These are phyloP conservation scores for Aspergillus candidus DNA, from an alignment of 2,329 filamentous ascomycete genomes.

Conservation along the genomic window DNA sequence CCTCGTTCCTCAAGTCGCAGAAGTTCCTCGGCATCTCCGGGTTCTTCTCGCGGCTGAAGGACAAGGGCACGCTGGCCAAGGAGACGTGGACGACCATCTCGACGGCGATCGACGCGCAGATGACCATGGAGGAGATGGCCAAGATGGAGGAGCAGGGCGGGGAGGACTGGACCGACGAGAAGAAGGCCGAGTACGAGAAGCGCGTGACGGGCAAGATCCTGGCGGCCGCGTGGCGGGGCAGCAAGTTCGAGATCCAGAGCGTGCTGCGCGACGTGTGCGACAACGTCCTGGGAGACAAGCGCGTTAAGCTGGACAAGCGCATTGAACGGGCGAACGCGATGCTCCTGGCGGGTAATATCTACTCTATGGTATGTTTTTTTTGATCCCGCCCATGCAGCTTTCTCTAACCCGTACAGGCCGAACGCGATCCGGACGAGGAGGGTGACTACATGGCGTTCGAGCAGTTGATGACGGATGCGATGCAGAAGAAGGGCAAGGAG, in stretches of 20 bases:
- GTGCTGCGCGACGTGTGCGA: slow-evolving; percentile 94
- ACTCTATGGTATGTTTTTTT: slow-evolving; percentile 62
- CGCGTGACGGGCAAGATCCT: slow-evolving; percentile 96
- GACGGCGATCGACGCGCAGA: slow-evolving; percentile 91
- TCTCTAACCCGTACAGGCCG: slow-evolving; percentile 53
- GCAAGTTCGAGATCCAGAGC: slow-evolving; percentile 96
- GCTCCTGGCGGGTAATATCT: slow-evolving; percentile 82
- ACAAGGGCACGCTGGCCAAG: slow-evolving; percentile 94
- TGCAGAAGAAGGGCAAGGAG: slow-evolving; percentile 82
- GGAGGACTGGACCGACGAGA: slow-evolving; percentile 98
- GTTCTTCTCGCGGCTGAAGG: slow-evolving; percentile 89
- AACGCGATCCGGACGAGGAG: slow-evolving; percentile 88
- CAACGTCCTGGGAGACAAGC: slow-evolving; percentile 70
- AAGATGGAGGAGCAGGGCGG: slow-evolving; percentile 90
- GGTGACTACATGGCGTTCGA: slow-evolving; percentile 99
- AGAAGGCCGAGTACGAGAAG: slow-evolving; percentile 90
- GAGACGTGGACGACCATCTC: slow-evolving; percentile 98
- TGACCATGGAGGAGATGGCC: slow-evolving; percentile 99
- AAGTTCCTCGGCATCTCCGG: slow-evolving; percentile 95
- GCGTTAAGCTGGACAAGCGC: slow-evolving; percentile 74
- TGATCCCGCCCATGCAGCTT: neutral
- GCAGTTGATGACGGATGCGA: slow-evolving; percentile 92
- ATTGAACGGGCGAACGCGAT: slow-evolving; percentile 87
- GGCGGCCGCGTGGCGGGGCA: slow-evolving; percentile 90
- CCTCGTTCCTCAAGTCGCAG: slow-evolving; percentile 83